Evolutionary conservation across 2,329 filamentous ascomycete genomes (phyloP).

Genomic region (Penicillium sclerotiorum): DNA sequence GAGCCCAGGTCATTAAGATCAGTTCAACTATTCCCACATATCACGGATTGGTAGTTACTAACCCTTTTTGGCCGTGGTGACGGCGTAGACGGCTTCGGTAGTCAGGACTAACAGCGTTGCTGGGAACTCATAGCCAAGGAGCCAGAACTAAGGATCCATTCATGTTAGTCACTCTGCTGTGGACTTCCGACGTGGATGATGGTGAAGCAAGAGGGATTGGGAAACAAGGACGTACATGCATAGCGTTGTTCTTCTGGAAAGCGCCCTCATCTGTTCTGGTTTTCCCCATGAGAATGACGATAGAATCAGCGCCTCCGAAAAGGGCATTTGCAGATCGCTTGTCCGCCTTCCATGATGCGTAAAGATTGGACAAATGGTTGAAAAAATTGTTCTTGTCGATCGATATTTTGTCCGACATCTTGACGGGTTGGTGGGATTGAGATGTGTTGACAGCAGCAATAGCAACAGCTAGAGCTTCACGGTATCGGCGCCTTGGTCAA

Average conservation of each 20-base stretch:
- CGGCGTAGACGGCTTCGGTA: conserved; percentile 80
- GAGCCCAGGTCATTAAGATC: conserved; percentile 12
- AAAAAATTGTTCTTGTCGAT: conserved; percentile 95
- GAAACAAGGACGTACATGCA: conserved; percentile 69
- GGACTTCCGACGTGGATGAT: not conserved
- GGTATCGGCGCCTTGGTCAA: not conserved
- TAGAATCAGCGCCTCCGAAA: conserved; percentile 83
- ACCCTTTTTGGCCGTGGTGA: conserved; percentile 99
- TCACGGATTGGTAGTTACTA: conserved; percentile 1
- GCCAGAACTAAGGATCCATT: conserved; percentile 75
- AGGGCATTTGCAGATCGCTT: conserved; percentile 82
- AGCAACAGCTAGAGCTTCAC: conserved; percentile 5
- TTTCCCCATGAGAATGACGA: conserved; percentile 92
- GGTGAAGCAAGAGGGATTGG: not conserved
- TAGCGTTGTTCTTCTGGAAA: conserved; percentile 94
- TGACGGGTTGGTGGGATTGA: conserved; percentile 18
- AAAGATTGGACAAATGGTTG: conserved; percentile 83
- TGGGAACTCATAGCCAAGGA: conserved; percentile 97
- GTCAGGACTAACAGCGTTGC: conserved; percentile 94
- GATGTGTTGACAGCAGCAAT: conserved; percentile 18
- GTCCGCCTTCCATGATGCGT: conserved; percentile 94
- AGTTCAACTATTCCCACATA: conserved; percentile 1
- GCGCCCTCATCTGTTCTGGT: conserved; percentile 76
- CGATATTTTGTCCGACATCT: conserved; percentile 79
- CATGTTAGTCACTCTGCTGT: conserved; percentile 8